Base-by-base conservation (phyloP, 129 eudicot species). In the Chrysanthemum lavandulifolium region DNA sequence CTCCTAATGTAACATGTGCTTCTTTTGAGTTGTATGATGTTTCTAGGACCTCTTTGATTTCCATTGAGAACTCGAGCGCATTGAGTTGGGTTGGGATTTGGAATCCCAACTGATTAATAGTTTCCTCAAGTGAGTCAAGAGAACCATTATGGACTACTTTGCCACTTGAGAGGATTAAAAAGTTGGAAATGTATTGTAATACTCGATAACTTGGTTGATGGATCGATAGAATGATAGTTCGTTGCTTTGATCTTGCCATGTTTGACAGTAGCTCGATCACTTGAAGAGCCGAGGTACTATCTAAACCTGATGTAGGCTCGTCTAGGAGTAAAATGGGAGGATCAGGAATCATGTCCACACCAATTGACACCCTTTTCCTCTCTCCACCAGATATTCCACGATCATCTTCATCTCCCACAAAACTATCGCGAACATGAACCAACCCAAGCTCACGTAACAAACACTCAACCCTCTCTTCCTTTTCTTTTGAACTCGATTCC, bases 321-420 rank as follows among this genome's bases (percentile, higher is more conserved):
- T 95, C 99, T 1, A 95, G 88, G 54, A 95, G 88, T 51, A 95
- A 62, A 71, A 95, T 75, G 6, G 91, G 96, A 1, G 99, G 99
- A 61, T 95, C 94, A 7, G 92, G 89, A 63, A 95, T 90, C 86
- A 95, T 75, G 53, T 95, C 99, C 0, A 90, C 96, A 13, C 97
- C 99, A 19, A 95, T 95, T 3, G 99, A 95, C 12, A 90, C 89
- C 79, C 99, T 68, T 73, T 95, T 95, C 60, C 91, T 79, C 70
- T 95, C 99, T 55, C 99, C 99, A 2, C 97, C 99, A 0, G 99
- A 90, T 65, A 95, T 90, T 23, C 97, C 97, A 33, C 99, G 78
- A 15, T 86, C 84, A 11, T 84, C 89, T 66, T 95, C 97, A 55
- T 95, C 97, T 15, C 99, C 99, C 15, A 95, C 92, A 65, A 83